A percentile compares a stretch with the other conserved stretches of the same genome.
Evolutionary conservation across 2,329 filamentous ascomycete species (phyloP).

Genomic region (Verticillium longisporum): DNA sequence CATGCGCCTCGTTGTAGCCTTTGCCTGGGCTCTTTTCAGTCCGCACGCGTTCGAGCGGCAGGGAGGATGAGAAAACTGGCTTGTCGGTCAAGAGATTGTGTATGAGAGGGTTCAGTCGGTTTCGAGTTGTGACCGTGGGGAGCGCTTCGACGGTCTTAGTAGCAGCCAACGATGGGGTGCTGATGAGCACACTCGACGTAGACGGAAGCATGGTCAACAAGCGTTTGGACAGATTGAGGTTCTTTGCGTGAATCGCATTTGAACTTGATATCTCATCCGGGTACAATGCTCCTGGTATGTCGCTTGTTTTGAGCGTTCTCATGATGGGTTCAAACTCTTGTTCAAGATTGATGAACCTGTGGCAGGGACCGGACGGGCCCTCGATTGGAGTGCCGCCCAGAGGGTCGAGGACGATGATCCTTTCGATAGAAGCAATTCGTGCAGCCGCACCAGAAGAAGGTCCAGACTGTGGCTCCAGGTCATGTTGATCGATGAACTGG

Average conservation of each 20-base stretch:
- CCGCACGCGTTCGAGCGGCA: slow-evolving; percentile 64
- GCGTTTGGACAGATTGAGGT: slow-evolving; percentile 65
- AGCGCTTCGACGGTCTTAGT: slow-evolving; percentile 29
- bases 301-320: slow-evolving; percentile 41
- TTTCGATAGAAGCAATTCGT: slow-evolving; percentile 62
- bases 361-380: slow-evolving; percentile 25
- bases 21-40: slow-evolving; percentile 17
- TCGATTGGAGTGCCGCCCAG: slow-evolving; percentile 75
- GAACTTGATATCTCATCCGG: neutral
- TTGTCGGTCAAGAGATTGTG: slow-evolving; percentile 96
- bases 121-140: slow-evolving; percentile 44
- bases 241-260: slow-evolving; percentile 41
- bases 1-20: slow-evolving; percentile 9
- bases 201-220: slow-evolving; percentile 72
- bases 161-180: slow-evolving; percentile 78
- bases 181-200: slow-evolving; percentile 81
- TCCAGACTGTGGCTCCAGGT: neutral
- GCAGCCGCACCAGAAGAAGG: slow-evolving; percentile 12
- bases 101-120: slow-evolving; percentile 73
- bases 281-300: neutral
- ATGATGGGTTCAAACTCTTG: slow-evolving; percentile 74
- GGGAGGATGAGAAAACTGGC: slow-evolving; percentile 82
- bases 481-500: slow-evolving; percentile 32
- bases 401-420: slow-evolving; percentile 83
- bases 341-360: slow-evolving; percentile 79